These are phyloP conservation scores for Lithospermum erythrorhizon DNA, from an alignment of 257 asterid genomes.

Conservation along the genomic window DNA sequence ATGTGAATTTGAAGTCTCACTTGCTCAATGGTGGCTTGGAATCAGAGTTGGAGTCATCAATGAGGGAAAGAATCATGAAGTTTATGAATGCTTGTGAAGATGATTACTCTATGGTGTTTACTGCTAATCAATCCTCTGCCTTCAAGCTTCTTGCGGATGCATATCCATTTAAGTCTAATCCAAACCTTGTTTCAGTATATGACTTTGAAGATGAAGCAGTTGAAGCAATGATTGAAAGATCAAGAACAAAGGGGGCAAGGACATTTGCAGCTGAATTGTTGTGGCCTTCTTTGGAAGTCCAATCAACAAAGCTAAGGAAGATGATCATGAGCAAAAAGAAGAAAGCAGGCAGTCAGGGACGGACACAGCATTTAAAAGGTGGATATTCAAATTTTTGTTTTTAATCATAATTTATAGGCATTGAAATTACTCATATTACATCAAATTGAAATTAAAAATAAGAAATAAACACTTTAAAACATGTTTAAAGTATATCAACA, in stretches of 20 bases:
- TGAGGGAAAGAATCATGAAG: constrained; percentile 37
- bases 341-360: constrained; percentile 9
- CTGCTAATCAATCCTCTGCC: constrained; percentile 66
- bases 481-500: too few relatives aligned
- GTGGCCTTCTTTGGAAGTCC: constrained; percentile 60
- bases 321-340: constrained; percentile 24
- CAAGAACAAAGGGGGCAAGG: constrained; percentile 32
- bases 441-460: too few relatives aligned
- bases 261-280: constrained; percentile 45
- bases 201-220: constrained; percentile 58
- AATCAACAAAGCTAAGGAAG: constrained; percentile 44
- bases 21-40: constrained; percentile 34
- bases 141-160: constrained; percentile 57
- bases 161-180: constrained; percentile 44
- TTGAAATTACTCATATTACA: too few relatives aligned
- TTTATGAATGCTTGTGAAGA: constrained; percentile 59
- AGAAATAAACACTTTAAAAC: too few relatives aligned
- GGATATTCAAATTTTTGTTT: too few relatives aligned
- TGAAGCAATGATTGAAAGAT: constrained; percentile 33
- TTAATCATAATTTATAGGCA: too few relatives aligned
- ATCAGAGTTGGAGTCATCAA: constrained; percentile 32
- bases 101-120: constrained; percentile 58
- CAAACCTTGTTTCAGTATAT: constrained; percentile 42
- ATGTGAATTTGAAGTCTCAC: constrained; percentile 32
- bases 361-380: too few relatives aligned